These are phyloP conservation scores for Epichloe amarillans DNA, from an alignment of 2,329 filamentous ascomycete species.

Conservation along the genomic window DNA sequence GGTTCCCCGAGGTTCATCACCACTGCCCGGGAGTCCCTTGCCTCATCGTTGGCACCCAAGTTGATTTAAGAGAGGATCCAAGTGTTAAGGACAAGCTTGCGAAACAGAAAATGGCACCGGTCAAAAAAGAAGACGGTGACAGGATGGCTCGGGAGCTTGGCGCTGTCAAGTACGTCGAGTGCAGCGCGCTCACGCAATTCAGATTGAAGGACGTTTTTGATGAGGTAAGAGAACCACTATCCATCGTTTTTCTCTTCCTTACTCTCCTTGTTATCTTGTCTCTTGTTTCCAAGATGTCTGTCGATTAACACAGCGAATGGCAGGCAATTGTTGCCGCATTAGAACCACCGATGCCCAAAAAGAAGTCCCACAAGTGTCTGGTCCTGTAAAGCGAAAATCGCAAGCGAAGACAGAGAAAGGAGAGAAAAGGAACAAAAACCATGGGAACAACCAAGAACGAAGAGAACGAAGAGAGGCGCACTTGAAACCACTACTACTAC, in stretches of 20 bases:
- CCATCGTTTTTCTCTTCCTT: not conserved
- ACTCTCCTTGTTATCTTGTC: not conserved
- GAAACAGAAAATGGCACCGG: constrained; percentile 93
- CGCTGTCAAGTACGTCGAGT: constrained; percentile 97
- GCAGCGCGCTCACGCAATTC: constrained; percentile 93
- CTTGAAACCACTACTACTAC: not conserved
- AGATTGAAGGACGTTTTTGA: constrained; percentile 99
- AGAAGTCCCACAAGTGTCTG: constrained; percentile 56
- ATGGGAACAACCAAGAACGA: not conserved
- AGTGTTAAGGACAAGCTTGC: constrained; percentile 80
- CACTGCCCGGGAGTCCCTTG: constrained; percentile 97
- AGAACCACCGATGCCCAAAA: constrained; percentile 75
- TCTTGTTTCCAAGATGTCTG: not conserved
- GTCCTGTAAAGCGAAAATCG: constrained; percentile 39
- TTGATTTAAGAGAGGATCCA: constrained; percentile 82
- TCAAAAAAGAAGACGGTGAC: constrained; percentile 85
- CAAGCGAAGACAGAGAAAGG: not conserved
- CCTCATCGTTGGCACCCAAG: constrained; percentile 94
- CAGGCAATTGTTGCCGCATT: constrained; percentile 92
- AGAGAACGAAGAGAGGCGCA: not conserved
- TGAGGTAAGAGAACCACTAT: constrained; percentile 50
- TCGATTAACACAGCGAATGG: not conserved
- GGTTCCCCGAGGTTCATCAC: constrained; percentile 97
- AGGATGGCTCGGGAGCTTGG: constrained; percentile 95
- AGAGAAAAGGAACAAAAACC: not conserved